Conservation (phyloP, 2,329 filamentous ascomycete species). For the Hypoxylon sp. region DNA sequence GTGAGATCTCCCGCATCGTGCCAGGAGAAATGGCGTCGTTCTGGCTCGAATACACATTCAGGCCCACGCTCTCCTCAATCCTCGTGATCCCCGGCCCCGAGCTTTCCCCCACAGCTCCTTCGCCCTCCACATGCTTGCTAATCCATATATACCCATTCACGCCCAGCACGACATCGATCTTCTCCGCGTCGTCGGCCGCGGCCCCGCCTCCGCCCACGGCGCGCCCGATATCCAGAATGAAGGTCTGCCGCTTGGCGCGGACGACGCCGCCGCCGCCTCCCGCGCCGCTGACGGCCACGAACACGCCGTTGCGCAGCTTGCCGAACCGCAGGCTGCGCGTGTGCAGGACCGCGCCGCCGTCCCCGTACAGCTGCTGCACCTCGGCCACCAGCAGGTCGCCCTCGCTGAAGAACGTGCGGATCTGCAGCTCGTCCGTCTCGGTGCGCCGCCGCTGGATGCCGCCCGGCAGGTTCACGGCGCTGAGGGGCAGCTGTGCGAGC, state of each 20-base stretch:
- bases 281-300: constrained; percentile 84
- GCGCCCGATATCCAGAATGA: constrained; percentile 75
- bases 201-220: constrained; percentile 52
- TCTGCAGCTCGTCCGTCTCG: constrained; percentile 96
- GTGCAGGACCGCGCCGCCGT: constrained; percentile 89
- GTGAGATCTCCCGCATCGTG: constrained; percentile 89
- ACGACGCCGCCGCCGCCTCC: constrained; percentile 91
- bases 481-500: constrained; percentile 87
- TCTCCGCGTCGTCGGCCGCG: constrained; percentile 65
- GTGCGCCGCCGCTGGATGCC: constrained; percentile 93
- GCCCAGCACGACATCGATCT: constrained; percentile 88
- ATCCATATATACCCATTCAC: constrained; percentile 99
- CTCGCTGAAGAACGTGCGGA: constrained; percentile 96
- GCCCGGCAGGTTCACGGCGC: constrained; percentile 93
- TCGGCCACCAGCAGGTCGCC: constrained; percentile 95
- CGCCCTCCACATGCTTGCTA: constrained; percentile 81
- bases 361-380: constrained; percentile 89
- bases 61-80: constrained; percentile 88
- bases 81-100: constrained; percentile 77
- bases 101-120: constrained; percentile 62
- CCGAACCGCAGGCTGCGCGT: constrained; percentile 94
- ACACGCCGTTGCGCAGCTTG: constrained; percentile 93
- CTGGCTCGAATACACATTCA: constrained; percentile 92
- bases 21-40: constrained; percentile 86
- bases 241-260: constrained; percentile 86